Evolutionary conservation across 352 stramenopile genomes (phyloP), one percentile per base, ranked within the genome.

Genomic region (Phytophthora ohioensis): DNA sequence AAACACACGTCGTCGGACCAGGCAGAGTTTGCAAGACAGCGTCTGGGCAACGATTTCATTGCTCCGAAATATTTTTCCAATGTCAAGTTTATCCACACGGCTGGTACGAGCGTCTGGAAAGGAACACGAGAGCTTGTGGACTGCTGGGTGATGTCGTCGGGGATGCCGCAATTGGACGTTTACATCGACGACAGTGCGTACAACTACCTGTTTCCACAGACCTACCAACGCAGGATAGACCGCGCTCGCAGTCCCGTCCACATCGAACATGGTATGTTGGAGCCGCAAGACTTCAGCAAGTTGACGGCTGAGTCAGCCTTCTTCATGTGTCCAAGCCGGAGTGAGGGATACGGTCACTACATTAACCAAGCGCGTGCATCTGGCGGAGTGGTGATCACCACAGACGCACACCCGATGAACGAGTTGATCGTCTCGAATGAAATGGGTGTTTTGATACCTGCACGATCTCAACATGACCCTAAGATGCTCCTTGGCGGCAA

Each of bases 301-400:
- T 43, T 86, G 51, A 67, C 84, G 36, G 76, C 75, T 1, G 65
- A 87, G 41, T 48, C 76, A 2, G 49, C 74, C 0, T 80, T 78
- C 21, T 82, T 90, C 34, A 68, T 90, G 61, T 87, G 81, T 56
- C 62, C 81, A 35, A 90, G 81, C 57, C 43, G 59, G 9, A 75
- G 72, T 48, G 81, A 90, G 76, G 81, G 81, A 3, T 90, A 83
- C 49, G 77, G 80, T 8, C 80, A 88, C 70, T 88, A 88, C 59
- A 84, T 88, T 48, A 88, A 88, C 52, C 80, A 88, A 39, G 77
- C 75, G 9, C 72, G 75, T 8, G 80, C 80, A 4, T 64, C 72
- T 3, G 75, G 78, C 2, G 80, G 65, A 10, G 53, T 85, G 2
- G 67, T 85, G 8, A 35, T 88, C 57, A 78, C 80, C 3, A 79